Evolutionary conservation across 192 early-diverging fungal genomes (phyloP), one percentile per base, ranked within the genome.

Genomic region (Umbelopsis sp.): DNA sequence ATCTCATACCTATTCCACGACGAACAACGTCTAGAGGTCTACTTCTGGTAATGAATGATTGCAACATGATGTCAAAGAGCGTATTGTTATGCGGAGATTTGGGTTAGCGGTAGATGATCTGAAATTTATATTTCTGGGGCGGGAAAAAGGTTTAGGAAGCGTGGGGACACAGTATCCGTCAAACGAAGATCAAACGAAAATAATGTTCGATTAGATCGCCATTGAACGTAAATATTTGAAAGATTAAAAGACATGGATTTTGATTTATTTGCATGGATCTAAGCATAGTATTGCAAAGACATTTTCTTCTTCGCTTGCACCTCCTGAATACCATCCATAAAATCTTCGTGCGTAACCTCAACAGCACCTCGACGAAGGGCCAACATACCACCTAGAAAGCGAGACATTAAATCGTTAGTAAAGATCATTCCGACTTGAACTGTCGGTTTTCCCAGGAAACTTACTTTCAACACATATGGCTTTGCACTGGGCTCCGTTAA

Each of bases 281-380:
- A 95, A 45, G 93, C 93, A 86, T 93, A 95, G 84, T 95, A 95
- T 83, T 91, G 88, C 71, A 98, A 81, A 69, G 94, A 92, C 24
- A 93, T 97, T 89, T 97, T 97, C 90, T 99, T 99, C 92, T 97
- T 97, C 50, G 97, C 97, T 82, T 97, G 95, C 26, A 99, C 97
- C 81, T 99, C 97, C 71, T 96, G 92, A 70, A 97, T 97, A 53
- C 92, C 94, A 76, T 97, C 96, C 95, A 98, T 95, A 79, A 94
- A 99, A 73, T 99, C 97, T 80, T 99, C 97, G 70, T 99, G 97
- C 50, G 77, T 87, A 71, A 99, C 89, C 80, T 96, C 88, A 20
- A 87, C 87, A 7, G 92, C 95, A 0, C 92, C 93, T 29, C 97
- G 84, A 31, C 97, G 87, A 66, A 99, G 80, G 26, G 97, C 97